A percentile compares a stretch with the other conserved stretches of the same genome.
Conservation (phyloP, 1,284 basidiomycete species). For the Sporisorium graminicola region DNA sequence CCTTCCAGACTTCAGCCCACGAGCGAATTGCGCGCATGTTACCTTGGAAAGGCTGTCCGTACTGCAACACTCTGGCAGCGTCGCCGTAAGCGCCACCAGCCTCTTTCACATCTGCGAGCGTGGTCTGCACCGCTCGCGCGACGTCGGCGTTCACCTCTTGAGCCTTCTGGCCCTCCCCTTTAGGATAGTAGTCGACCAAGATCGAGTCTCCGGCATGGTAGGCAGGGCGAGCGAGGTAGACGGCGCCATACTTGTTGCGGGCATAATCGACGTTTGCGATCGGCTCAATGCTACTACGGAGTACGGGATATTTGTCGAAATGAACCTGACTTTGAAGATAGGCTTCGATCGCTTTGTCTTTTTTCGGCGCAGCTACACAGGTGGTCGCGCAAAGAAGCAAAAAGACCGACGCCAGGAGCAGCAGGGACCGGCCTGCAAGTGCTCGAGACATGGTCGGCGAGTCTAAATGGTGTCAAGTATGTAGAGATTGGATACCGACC, state of each 20-base stretch:
- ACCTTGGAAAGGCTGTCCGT: background rate
- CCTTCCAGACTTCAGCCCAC: too few relatives aligned
- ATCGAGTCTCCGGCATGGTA: too few relatives aligned
- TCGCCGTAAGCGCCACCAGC: background rate
- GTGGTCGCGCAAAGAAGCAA: background rate
- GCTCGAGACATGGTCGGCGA: slow-evolving; percentile 2
- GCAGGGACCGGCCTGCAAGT: background rate
- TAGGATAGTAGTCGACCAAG: too few relatives aligned
- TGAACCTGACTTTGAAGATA: background rate
- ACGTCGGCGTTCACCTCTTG: too few relatives aligned
- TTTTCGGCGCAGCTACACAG: background rate
- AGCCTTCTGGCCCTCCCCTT: background rate
- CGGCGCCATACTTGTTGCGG: background rate
- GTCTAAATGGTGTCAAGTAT: background rate
- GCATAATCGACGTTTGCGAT: background rate
- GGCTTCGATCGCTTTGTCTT: too few relatives aligned
- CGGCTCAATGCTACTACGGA: background rate
- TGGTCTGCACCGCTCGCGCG: background rate
- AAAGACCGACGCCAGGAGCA: slow-evolving; percentile 6
- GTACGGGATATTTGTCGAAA: background rate
- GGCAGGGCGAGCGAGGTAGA: background rate
- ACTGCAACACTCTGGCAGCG: background rate
- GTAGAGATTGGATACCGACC: background rate
- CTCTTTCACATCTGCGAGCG: background rate
- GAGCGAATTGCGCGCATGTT: too few relatives aligned